Evolutionary conservation across 371 early-diverging fungal species (phyloP), one percentile per base, ranked within the genome.

Genomic region (Rhizopus microsporus): DNA sequence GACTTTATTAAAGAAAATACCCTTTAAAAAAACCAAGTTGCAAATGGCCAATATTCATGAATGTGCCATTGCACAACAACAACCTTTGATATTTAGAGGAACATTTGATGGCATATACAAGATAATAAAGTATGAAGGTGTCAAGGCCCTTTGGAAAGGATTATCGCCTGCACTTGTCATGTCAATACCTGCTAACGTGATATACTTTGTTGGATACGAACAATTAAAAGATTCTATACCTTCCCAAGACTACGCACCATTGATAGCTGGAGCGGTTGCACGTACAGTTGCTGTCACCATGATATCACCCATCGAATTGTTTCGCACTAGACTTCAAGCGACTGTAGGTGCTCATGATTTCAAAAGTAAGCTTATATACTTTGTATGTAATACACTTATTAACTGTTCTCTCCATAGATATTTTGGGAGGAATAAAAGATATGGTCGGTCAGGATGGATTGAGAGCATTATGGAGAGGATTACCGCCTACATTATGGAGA

Each of bases 151-250:
- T 34, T 97, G 95, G 94, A 78, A 89, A 54, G 97, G 97, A 1
- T 75, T 97, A 17, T 83, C 88, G 12, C 93, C 97, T 7, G 89
- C 94, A 3, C 65, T 97, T 58, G 66, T 90, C 40, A 93, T 94
- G 86, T 88, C 93, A 7, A 83, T 94, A 2, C 98, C 98, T 1
- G 86, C 95, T 10, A 96, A 94, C 4, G 89, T 94, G 17, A 86
- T 96, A 16, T 97, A 97, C 59, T 96, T 93, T 80, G 87, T 93
- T 3, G 96, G 96, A 4, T 97, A 97, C 67, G 98, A 97, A 66
- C 77, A 86, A 46, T 59, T 95, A 31, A 82, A 89, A 50, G 90
- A 88, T 54, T 49, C 15, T 8, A 63, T 61, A 30, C 54, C 62
- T 16, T 54, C 40, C 4, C 51, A 56, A 3, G 74, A 71, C 9